Evolutionary conservation across 805 yeast genomes (phyloP), one percentile per base, ranked within the genome.

Genomic region (Myxozyma neotropica): DNA sequence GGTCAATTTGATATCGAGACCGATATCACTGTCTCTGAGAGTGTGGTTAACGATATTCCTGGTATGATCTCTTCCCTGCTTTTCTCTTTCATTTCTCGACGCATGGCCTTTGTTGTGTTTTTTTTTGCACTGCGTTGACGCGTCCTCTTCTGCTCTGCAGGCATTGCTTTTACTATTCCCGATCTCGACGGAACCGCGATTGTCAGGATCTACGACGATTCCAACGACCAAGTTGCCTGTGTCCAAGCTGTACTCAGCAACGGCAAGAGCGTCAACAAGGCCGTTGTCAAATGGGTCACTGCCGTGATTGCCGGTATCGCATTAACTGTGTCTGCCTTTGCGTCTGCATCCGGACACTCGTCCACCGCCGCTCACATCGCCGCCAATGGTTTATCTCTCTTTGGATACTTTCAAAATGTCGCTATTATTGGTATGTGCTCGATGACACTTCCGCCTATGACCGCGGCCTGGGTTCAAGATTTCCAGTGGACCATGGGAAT

Each of bases 401-500:
- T 94, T 75, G 84, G 91, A 55, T 94, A 94, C 75, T 94, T 93
- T 82, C 99, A 94, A 78, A 84, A 88, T 58, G 79, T 94, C 67
- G 97, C 97, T 21, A 85, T 93, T 60, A 87, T 93, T 19, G 83
- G 96, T 17, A 92, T 94, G 97, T 87, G 91, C 91, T 97, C 95
- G 57, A 97, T 93, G 31, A 82, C 89, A 21, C 88, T 90, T 21
- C 99, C 99, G 1, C 99, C 99, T 1, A 92, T 94, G 67, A 98
- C 97, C 4, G 90, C 96, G 2, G 92, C 98, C 1, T 93, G 99
- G 99, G 85, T 95, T 33, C 96, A 93, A 75, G 94, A 93, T 77
- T 94, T 94, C 78, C 85, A 84, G 74, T 93, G 98, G 98, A 85
- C 97, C 1, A 82, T 93, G 82, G 99, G 99, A 48, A 86, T 93